Conservation (phyloP, 768 basidiomycete species). For the Daedaleopsis sinensis region DNA sequence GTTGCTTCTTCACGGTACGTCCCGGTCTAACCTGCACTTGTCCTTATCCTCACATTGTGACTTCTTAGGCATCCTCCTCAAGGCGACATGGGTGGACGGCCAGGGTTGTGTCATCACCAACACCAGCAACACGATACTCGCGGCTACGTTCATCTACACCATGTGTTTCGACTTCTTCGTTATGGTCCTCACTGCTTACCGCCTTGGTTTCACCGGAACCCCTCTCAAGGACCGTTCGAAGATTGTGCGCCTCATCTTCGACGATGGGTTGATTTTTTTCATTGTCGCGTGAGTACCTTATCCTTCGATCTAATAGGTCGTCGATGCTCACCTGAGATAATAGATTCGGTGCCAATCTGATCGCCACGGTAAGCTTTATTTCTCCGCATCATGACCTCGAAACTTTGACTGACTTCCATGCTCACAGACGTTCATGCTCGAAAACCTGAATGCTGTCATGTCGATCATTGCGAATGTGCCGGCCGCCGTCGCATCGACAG, state of each 20-base stretch:
- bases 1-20: slow-evolving; percentile 61
- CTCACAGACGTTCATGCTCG: slow-evolving; percentile 55
- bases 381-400: not conserved
- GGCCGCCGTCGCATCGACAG: slow-evolving; percentile 69
- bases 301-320: not conserved
- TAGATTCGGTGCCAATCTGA: slow-evolving; percentile 44
- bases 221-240: slow-evolving; percentile 38
- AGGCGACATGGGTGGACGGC: slow-evolving; percentile 53
- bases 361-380: slow-evolving; percentile 37
- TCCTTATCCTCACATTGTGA: not conserved
- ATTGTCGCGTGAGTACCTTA: slow-evolving; percentile 60
- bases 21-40: not conserved
- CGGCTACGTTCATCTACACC: slow-evolving; percentile 74
- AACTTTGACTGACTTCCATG: not conserved
- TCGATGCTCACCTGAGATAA: slow-evolving; percentile 29
- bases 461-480: slow-evolving; percentile 76
- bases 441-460: slow-evolving; percentile 70
- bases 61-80: slow-evolving; percentile 57
- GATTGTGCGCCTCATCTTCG: slow-evolving; percentile 66
- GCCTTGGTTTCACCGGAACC: slow-evolving; percentile 43
- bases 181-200: slow-evolving; percentile 60
- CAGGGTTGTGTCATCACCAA: slow-evolving; percentile 57
- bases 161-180: slow-evolving; percentile 75
- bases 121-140: slow-evolving; percentile 65
- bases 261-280: slow-evolving; percentile 76